These are phyloP conservation scores for Hygrophorus russula DNA, from an alignment of 768 basidiomycete species.

Conservation along the genomic window DNA sequence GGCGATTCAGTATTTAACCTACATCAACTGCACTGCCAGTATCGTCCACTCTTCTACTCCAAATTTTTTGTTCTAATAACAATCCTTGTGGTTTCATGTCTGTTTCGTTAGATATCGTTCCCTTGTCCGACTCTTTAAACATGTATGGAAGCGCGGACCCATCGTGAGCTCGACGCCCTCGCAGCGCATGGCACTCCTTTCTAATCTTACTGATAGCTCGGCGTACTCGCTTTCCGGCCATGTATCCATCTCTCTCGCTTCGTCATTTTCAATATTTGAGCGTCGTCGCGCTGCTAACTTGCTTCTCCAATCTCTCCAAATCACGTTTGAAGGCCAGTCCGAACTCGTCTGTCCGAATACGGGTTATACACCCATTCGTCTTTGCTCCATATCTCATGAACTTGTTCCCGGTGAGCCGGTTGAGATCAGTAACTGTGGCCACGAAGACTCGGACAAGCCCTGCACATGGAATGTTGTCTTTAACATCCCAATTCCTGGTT, in stretches of 20 bases:
- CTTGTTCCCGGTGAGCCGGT: constrained; percentile 42
- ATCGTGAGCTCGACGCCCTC: constrained; percentile 33
- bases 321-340: constrained; percentile 81
- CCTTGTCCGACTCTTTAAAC: constrained; percentile 43
- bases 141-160: constrained; percentile 62
- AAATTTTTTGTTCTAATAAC: neutral
- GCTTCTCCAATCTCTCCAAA: constrained; percentile 54
- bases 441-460: constrained; percentile 42
- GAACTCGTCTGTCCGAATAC: constrained; percentile 56
- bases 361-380: constrained; percentile 58
- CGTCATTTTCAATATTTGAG: constrained; percentile 46
- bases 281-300: constrained; percentile 38
- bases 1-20: neutral
- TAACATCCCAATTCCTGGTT: constrained; percentile 78
- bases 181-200: neutral
- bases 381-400: constrained; percentile 57
- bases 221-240: constrained; percentile 84
- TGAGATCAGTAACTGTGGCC: constrained; percentile 54
- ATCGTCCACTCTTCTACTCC: too few relatives aligned
- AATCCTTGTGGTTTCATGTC: constrained; percentile 39
- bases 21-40: neutral
- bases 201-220: constrained; percentile 35
- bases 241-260: constrained; percentile 51
- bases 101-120: constrained; percentile 52
- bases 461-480: constrained; percentile 73